Evolutionary conservation across 345 rosid genomes (phyloP), one percentile per base, ranked within the genome.

Genomic region (Moricandia arvensis): DNA sequence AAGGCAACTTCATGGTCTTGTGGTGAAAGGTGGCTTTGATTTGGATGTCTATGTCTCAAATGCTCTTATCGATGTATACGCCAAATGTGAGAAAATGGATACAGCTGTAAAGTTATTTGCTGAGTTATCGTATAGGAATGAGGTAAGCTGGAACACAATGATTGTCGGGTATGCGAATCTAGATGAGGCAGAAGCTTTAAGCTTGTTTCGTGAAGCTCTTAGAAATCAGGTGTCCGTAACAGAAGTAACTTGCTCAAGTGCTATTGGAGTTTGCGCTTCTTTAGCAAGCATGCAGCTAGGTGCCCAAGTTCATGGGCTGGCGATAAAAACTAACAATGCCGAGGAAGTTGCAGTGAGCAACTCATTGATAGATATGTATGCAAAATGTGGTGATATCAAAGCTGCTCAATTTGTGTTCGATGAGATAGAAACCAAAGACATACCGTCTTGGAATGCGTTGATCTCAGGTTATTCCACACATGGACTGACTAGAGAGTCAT

Each of bases 301-400:
- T 54, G 82, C 71, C 26, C 96, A 90, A 79, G 83, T 92, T 80
- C 98, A 90, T 80, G 78, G 87, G 13, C 67, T 89, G 70, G 69
- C 83, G 1, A 63, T 83, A 71, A 92, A 92, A 83, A 88, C 88
- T 31, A 84, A 30, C 4, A 84, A 88, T 75, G 87, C 84, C 53
- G 77, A 83, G 61, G 66, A 80, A 47, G 59, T 65, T 15, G 89
- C 86, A 53, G 98, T 89, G 6, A 81, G 79, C 38, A 95, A 92
- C 86, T 86, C 94, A 49, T 77, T 95, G 83, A 84, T 92, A 68
- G 94, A 92, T 77, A 95, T 92, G 98, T 92, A 95, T 78, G 92
- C 99, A 26, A 92, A 95, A 84, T 92, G 97, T 54, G 97, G 99
- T 59, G 83, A 80, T 53, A 86, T 92, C 73, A 75, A 79, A 63